Percentiles rank a stretch among this genome's conserved stretches.
Evolutionary conservation across 2,329 filamentous ascomycete species (phyloP).

Genomic region (Botrytis aclada): DNA sequence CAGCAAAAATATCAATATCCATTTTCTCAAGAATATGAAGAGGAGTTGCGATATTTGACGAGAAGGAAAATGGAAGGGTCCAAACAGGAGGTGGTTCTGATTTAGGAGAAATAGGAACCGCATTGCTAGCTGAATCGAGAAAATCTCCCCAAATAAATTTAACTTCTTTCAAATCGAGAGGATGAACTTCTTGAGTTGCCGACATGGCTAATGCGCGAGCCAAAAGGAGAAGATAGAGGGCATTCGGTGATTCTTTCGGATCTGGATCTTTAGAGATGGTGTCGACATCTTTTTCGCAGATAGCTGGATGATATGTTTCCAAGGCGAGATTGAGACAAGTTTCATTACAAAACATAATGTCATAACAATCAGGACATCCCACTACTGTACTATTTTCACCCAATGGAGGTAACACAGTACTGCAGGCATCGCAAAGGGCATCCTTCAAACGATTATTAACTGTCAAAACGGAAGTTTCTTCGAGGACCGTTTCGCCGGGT

Average conservation of each 20-base stretch:
- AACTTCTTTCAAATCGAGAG: slow-evolving; percentile 61
- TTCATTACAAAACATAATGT: slow-evolving; percentile 64
- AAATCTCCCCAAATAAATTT: slow-evolving; percentile 71
- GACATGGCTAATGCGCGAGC: slow-evolving; percentile 62
- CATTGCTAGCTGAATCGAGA: slow-evolving; percentile 50
- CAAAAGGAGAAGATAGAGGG: slow-evolving; percentile 61
- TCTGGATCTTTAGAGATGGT: slow-evolving; percentile 63
- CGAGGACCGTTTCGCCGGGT: slow-evolving; percentile 72
- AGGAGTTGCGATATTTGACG: slow-evolving; percentile 69
- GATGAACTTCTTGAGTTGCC: slow-evolving; percentile 57
- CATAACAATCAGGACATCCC: slow-evolving; percentile 58
- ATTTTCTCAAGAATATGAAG: slow-evolving; percentile 80
- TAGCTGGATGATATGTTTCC: slow-evolving; percentile 59
- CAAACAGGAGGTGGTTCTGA: slow-evolving; percentile 57
- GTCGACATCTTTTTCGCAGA: slow-evolving; percentile 65
- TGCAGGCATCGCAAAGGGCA: slow-evolving; percentile 85
- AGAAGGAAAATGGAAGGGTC: slow-evolving; percentile 76
- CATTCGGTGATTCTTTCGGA: slow-evolving; percentile 56
- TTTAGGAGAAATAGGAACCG: slow-evolving; percentile 52
- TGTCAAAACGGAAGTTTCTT: slow-evolving; percentile 82
- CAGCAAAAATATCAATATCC: slow-evolving; percentile 72
- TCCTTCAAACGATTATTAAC: slow-evolving; percentile 87
- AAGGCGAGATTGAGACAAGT: slow-evolving; percentile 57
- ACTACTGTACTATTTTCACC: slow-evolving; percentile 47
- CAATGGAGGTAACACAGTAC: slow-evolving; percentile 64